phyloP scores from a whole-genome alignment of 495 filamentous ascomycete species.

The Rostrohypoxylon terebratum region DNA sequence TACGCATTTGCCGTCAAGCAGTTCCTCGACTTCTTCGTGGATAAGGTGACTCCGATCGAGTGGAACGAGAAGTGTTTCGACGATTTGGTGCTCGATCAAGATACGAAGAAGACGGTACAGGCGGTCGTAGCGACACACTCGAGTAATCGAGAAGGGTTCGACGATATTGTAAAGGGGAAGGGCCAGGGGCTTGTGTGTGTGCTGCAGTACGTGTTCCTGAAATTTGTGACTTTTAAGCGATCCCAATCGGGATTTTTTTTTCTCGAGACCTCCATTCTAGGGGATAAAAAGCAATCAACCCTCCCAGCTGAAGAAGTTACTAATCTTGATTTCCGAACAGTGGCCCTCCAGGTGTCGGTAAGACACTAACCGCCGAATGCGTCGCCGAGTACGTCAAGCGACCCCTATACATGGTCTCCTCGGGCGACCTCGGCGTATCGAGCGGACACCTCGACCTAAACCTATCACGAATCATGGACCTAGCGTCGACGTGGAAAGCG shows the following conservation, averaged over 20 bases:
- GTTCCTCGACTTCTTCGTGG: constrained; percentile 53
- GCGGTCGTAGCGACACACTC: constrained; percentile 59
- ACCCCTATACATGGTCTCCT: constrained; percentile 67
- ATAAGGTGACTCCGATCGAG: constrained; percentile 46
- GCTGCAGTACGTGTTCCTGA: constrained; percentile 43
- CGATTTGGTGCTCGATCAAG: constrained; percentile 63
- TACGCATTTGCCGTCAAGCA: constrained; percentile 49
- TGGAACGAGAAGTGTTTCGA: constrained; percentile 61
- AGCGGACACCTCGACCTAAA: constrained; percentile 45
- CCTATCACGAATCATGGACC: constrained; percentile 63
- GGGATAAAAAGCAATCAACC: neutral
- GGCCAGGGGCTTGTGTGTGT: constrained; percentile 56
- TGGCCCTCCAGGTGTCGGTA: constrained; percentile 55
- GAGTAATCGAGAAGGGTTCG: constrained; percentile 49
- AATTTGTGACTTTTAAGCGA: neutral
- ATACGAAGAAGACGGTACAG: constrained; percentile 64
- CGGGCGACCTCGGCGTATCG: constrained; percentile 64
- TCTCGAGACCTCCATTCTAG: neutral
- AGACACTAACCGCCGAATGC: constrained; percentile 57
- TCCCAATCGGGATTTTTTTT: neutral
- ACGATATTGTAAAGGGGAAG: constrained; percentile 56
- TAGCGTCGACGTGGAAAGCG: constrained; percentile 61
- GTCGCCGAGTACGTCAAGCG: constrained; percentile 63
- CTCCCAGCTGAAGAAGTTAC: neutral
- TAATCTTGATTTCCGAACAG: constrained; percentile 8